phyloP scores from a whole-genome alignment of 164 flowering plant genomes.

The Houttuynia cordata region DNA sequence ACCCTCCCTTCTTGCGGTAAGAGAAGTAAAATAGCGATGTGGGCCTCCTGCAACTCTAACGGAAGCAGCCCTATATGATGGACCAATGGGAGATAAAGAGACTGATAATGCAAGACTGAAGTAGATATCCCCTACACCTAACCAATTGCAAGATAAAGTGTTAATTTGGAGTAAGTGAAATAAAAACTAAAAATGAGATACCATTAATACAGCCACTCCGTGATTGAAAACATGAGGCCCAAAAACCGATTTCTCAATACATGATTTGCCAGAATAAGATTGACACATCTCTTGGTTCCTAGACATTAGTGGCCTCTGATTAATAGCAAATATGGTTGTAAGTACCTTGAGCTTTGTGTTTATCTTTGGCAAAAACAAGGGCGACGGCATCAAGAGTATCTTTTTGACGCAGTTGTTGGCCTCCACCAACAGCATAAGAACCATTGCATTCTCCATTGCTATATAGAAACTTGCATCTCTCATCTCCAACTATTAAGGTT shows the following conservation, averaged over 20 bases:
- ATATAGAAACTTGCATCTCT: conserved; percentile 25
- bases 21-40: conserved; percentile 33
- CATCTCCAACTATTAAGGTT: conserved; percentile 39
- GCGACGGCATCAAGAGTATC: conserved; percentile 1
- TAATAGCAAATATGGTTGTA: too few species aligned
- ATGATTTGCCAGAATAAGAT: not conserved
- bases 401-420: not conserved
- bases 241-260: not conserved
- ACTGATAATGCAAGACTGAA: conserved; percentile 42
- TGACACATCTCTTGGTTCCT: too few species aligned
- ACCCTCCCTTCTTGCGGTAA: conserved; percentile 64
- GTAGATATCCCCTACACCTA: conserved; percentile 44
- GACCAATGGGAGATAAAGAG: conserved; percentile 50
- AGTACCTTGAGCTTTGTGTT: conserved; percentile 32
- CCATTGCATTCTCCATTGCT: conserved; percentile 13
- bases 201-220: not conserved
- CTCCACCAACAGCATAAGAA: conserved; percentile 6
- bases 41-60: conserved; percentile 20
- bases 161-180: not conserved
- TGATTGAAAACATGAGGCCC: not conserved
- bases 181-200: not conserved
- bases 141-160: not conserved
- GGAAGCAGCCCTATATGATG: conserved; percentile 44
- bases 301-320: not conserved
- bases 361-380: conserved; percentile 23